Conservation (phyloP, 345 rosid genomes). For the Citrus trifoliata region DNA sequence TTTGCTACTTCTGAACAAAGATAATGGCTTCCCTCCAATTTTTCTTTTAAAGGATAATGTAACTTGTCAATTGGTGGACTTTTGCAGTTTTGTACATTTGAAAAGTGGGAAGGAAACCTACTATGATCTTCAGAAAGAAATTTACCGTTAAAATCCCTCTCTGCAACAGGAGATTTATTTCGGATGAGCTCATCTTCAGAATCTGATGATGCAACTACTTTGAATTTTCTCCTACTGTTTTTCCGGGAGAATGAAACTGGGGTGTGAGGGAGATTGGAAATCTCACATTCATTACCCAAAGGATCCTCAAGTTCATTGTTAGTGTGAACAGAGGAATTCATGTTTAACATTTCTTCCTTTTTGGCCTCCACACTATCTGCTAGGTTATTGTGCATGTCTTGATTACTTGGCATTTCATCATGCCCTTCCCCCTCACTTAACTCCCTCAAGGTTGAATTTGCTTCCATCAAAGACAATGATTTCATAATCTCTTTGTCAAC, state of each 20-base stretch:
- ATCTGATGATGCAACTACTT: slow-evolving; percentile 66
- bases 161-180: slow-evolving; percentile 21
- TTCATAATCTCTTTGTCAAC: slow-evolving; percentile 64
- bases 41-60: slow-evolving; percentile 25
- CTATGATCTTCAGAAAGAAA: slow-evolving; percentile 26
- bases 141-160: slow-evolving; percentile 22
- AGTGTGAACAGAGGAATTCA: slow-evolving; percentile 47
- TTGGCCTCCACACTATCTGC: slow-evolving; percentile 51
- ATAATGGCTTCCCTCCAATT: slow-evolving; percentile 28
- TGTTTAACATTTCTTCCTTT: slow-evolving; percentile 74
- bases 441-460: slow-evolving; percentile 31
- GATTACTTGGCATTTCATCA: slow-evolving; percentile 29
- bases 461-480: slow-evolving; percentile 46
- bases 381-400: slow-evolving; percentile 31
- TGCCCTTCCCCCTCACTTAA: slow-evolving; percentile 39
- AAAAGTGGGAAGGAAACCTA: slow-evolving; percentile 24
- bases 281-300: slow-evolving; percentile 25
- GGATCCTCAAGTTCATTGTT: slow-evolving; percentile 38
- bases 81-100: slow-evolving; percentile 27
- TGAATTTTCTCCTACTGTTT: slow-evolving; percentile 44
- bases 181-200: slow-evolving; percentile 64
- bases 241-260: slow-evolving; percentile 36
- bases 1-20: slow-evolving; percentile 32
- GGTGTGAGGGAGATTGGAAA: slow-evolving; percentile 40
- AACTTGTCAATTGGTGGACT: slow-evolving; percentile 30